These are phyloP conservation scores for Solanum pennellii DNA, from an alignment of 257 asterid genomes.

Conservation along the genomic window DNA sequence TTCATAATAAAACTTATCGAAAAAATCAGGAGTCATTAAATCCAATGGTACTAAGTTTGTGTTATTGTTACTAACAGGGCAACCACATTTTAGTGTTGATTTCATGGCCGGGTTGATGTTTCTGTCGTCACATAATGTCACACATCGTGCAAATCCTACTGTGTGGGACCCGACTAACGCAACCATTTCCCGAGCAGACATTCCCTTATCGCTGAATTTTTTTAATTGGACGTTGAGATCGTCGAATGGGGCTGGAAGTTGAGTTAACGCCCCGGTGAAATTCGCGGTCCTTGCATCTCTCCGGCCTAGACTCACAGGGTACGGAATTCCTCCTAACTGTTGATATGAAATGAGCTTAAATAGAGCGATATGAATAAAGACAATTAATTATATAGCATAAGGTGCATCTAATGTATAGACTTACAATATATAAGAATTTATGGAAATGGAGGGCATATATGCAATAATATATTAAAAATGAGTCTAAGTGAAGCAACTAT, in stretches of 20 bases:
- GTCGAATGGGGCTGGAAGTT: constrained; percentile 1
- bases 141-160: not conserved
- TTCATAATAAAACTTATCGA: not conserved
- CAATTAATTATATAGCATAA: not conserved
- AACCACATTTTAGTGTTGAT: not conserved
- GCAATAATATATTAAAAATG: not conserved
- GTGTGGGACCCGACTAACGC: not conserved
- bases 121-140: not conserved
- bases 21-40: not conserved
- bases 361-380: not conserved
- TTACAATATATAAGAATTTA: not conserved
- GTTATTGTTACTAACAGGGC: not conserved
- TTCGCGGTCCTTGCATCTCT: not conserved
- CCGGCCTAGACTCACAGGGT: not conserved
- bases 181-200: not conserved
- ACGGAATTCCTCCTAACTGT: not conserved
- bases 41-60: not conserved
- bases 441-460: not conserved
- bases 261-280: not conserved
- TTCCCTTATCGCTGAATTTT: not conserved
- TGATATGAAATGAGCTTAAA: not conserved
- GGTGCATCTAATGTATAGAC: not conserved
- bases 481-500: too few species aligned
- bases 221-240: not conserved
- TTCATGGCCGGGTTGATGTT: not conserved